Base-by-base conservation (phyloP, 345 rosid species). In the Sonneratia alba region DNA sequence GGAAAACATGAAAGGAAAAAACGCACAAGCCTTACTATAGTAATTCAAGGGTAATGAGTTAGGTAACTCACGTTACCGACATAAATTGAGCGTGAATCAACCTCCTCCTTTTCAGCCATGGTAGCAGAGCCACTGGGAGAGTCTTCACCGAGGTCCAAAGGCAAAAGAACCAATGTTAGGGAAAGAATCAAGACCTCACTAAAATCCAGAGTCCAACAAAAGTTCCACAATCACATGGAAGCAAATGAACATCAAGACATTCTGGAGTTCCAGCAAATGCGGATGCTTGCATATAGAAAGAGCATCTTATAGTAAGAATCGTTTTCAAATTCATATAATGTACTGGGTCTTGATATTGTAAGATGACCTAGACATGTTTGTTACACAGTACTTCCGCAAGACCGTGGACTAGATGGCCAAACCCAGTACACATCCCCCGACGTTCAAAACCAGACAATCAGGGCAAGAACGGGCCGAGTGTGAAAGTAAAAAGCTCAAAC, bases 101-200 rank as follows among this genome's bases (percentile, higher is more conserved):
- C 97, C 83, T 95, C 99, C 81, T 95, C 99, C 89, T 95, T 95
- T 82, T 92, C 98, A 75, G 96, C 97, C 59, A 82, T 75, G 61
- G 91, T 81, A 1, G 88, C 92, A 70, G 93, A 83, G 83, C 77
- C 81, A 76, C 83, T 67, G 8, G 97, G 78, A 65, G 97, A 74
- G 82, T 95, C 99, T 90, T 81, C 83, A 82, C 24, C 43, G 6
- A 18, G 53, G 27, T 4, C 16, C 2, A 64, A 12, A 63, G 10
- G 67, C 18, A 47, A 80, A 64, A 74, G 51, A 68, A 78, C 68
- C 43, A 47, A 42, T 9, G 6, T 42, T 42, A 36, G 49, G 56
- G 15, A 68, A 51, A 51, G 14, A 27, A 12, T n/a, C 55, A 71
- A 51, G 19, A 19, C 61, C 61, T 19, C 61, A 21, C 19, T 7